These are phyloP conservation scores for Neurospora sp. DNA, from an alignment of 495 filamentous ascomycete genomes.

Conservation along the genomic window DNA sequence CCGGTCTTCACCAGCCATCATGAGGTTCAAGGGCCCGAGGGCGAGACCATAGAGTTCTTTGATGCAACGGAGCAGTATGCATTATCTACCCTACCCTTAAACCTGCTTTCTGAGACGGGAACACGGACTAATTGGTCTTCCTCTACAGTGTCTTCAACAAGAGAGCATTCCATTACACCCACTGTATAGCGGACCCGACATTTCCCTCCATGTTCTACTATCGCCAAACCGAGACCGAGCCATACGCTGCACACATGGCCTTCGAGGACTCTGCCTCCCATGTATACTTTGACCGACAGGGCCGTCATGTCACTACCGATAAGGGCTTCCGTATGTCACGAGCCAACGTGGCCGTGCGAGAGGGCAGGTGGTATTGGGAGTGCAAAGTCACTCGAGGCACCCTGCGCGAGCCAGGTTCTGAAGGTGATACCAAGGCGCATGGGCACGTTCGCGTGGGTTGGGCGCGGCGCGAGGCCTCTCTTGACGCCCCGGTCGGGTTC, in stretches of 20 bases:
- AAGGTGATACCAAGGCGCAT: constrained; percentile 29
- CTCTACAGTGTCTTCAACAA: constrained; percentile 70
- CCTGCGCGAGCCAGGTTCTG: constrained; percentile 26
- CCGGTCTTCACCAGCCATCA: constrained; percentile 45
- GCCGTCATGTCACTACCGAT: constrained; percentile 56
- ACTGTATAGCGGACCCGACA: constrained; percentile 77
- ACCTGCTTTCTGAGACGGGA: not conserved
- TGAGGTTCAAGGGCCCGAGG: constrained; percentile 32
- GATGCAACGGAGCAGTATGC: constrained; percentile 57
- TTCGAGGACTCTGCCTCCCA: constrained; percentile 84
- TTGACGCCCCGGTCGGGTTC: constrained; percentile 89
- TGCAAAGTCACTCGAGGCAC: constrained; percentile 68
- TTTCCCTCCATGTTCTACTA: constrained; percentile 85
- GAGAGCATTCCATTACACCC: constrained; percentile 80
- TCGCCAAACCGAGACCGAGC: constrained; percentile 75
- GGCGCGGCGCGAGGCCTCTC: constrained; percentile 77
- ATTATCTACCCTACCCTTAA: not conserved
- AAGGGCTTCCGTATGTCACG: constrained; percentile 77
- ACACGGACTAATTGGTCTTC: constrained; percentile 7
- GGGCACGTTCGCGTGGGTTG: constrained; percentile 88
- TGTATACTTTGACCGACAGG: constrained; percentile 54
- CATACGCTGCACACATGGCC: constrained; percentile 71
- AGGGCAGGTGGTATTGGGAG: constrained; percentile 91
- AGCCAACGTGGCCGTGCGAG: constrained; percentile 83
- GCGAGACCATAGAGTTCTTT: constrained; percentile 42